phyloP scores from a whole-genome alignment of 208 protist genomes.

The Crithidia expoeki region DNA sequence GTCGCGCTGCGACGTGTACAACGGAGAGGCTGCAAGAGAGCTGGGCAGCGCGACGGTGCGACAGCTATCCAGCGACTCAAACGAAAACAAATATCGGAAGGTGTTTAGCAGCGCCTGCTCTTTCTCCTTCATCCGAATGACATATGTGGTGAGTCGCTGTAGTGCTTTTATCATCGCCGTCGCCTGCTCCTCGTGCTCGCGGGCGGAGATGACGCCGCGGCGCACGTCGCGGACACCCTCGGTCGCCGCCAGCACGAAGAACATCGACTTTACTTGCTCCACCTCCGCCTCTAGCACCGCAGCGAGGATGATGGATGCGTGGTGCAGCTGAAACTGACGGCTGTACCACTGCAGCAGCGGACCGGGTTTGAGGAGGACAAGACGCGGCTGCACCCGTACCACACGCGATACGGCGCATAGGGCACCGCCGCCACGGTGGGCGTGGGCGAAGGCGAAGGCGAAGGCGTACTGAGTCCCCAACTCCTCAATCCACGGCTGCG shows the following conservation, averaged over 20 bases:
- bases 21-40: not conserved
- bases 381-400: constrained; percentile 14
- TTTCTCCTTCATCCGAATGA: not conserved
- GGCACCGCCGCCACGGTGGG: not conserved
- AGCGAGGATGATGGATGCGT: constrained; percentile 3
- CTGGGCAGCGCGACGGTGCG: not conserved
- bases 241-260: constrained; percentile 10
- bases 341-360: constrained; percentile 18
- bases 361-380: constrained; percentile 14
- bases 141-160: constrained; percentile 8
- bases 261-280: constrained; percentile 21
- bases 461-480: constrained; percentile 16
- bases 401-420: constrained; percentile 14
- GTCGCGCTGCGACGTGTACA: not conserved
- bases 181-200: constrained; percentile 12
- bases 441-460: constrained; percentile 17
- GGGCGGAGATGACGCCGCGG: not conserved
- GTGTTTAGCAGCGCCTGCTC: constrained; percentile 8
- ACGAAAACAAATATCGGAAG: not conserved
- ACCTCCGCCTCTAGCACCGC: constrained; percentile 21
- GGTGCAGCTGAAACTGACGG: constrained; percentile 10
- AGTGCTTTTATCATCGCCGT: constrained; percentile 17
- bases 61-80: constrained; percentile 13
- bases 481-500: constrained; percentile 9
- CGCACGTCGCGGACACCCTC: constrained; percentile 4